A percentile compares a stretch with the other conserved stretches of the same genome.
Evolutionary conservation across 345 rosid genomes (phyloP).

Genomic region (Psidium guajava): DNA sequence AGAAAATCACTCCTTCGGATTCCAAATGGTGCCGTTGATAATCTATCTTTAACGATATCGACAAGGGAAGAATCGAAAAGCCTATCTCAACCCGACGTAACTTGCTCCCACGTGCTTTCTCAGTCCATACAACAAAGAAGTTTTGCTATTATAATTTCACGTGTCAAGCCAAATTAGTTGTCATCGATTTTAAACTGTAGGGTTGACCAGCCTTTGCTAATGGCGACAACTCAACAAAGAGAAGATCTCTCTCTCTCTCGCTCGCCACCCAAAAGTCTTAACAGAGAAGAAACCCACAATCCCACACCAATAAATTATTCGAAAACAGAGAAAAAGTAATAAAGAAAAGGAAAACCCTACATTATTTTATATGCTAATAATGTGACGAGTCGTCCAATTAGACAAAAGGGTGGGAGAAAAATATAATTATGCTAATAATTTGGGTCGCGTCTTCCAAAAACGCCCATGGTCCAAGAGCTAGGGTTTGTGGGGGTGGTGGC

Average conservation of each 20-base stretch:
- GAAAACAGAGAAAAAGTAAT: background rate
- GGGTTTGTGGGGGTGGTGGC: background rate
- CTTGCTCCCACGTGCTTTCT: background rate
- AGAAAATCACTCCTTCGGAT: background rate
- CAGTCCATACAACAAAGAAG: background rate
- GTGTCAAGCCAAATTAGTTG: background rate
- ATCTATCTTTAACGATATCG: too few species aligned
- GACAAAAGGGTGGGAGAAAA: background rate
- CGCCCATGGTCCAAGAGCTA: background rate
- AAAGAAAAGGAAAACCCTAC: background rate
- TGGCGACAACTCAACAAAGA: background rate
- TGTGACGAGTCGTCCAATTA: background rate
- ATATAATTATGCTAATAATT: background rate
- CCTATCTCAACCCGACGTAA: too few species aligned
- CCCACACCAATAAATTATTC: background rate
- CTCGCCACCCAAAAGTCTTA: too few species aligned
- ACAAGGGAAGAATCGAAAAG: background rate
- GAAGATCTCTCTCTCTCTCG: too few species aligned
- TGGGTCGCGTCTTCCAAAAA: background rate
- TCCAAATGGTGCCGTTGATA: background rate
- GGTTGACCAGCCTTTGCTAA: background rate
- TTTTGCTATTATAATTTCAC: background rate
- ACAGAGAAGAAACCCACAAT: background rate
- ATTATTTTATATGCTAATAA: slow-evolving; percentile 11
- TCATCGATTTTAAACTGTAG: background rate